These are phyloP conservation scores for Lunularia cruciata DNA, from an alignment of 225 moss, liverwort and hornwort species.

Conservation along the genomic window DNA sequence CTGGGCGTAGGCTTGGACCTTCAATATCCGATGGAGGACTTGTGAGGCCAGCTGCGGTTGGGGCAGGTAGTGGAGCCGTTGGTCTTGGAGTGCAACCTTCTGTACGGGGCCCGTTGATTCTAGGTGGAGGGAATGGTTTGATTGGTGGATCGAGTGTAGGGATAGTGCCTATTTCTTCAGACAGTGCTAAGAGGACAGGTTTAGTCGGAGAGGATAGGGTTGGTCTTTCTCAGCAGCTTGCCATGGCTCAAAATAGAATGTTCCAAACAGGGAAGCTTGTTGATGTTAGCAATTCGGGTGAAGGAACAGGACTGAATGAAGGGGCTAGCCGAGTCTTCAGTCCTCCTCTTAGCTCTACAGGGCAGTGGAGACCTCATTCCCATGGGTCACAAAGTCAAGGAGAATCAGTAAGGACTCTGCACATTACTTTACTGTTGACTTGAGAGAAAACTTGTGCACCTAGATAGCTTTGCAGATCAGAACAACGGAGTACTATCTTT, in stretches of 20 bases:
- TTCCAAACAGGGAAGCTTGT: constrained; percentile 69
- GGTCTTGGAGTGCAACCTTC: constrained; percentile 51
- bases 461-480: constrained; percentile 5
- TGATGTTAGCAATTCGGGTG: constrained; percentile 49
- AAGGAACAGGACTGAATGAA: constrained; percentile 42
- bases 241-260: constrained; percentile 60
- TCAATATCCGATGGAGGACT: constrained; percentile 39
- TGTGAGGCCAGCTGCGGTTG: constrained; percentile 26
- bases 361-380: constrained; percentile 91
- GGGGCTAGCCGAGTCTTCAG: constrained; percentile 62
- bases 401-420: constrained; percentile 55
- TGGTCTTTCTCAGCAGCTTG: constrained; percentile 76
- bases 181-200: constrained; percentile 70
- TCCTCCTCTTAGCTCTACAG: constrained; percentile 72
- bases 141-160: constrained; percentile 32
- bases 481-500: not conserved
- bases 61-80: constrained; percentile 31
- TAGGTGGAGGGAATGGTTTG: constrained; percentile 33
- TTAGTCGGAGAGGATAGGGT: constrained; percentile 76
- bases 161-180: constrained; percentile 47
- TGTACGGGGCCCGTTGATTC: constrained; percentile 42
- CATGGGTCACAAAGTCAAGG: constrained; percentile 51
- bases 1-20: constrained; percentile 58
- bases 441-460: not conserved
- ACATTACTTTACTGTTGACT: constrained; percentile 11